A percentile compares a stretch with the other conserved stretches of the same genome.
These are phyloP conservation scores for Sugiyamaella japonica DNA, from an alignment of 1,139 yeast genomes.

Conservation along the genomic window DNA sequence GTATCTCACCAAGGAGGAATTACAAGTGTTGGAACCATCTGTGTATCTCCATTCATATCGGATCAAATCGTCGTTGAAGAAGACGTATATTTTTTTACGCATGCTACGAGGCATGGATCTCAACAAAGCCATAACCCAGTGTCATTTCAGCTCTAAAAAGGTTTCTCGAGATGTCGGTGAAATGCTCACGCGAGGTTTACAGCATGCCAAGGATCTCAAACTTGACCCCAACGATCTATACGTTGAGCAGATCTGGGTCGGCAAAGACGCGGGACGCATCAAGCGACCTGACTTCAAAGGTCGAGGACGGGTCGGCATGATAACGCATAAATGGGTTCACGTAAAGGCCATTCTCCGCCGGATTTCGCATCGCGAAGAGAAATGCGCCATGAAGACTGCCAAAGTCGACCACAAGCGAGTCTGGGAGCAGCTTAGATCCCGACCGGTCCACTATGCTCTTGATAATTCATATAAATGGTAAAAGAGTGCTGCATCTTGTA, in stretches of 20 bases:
- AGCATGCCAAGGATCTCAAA: slow-evolving; percentile 63
- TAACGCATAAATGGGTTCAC: slow-evolving; percentile 75
- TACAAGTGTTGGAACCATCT: slow-evolving; percentile 78
- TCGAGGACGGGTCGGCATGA: slow-evolving; percentile 84
- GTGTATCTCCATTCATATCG: slow-evolving; percentile 75
- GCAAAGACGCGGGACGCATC: slow-evolving; percentile 76
- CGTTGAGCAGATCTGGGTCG: slow-evolving; percentile 86
- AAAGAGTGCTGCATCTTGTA: slow-evolving; percentile 9
- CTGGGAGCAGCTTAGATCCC: slow-evolving; percentile 33
- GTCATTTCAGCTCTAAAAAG: slow-evolving; percentile 82
- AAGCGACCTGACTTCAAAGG: slow-evolving; percentile 84
- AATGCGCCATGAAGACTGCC: slow-evolving; percentile 45
- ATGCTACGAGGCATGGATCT: slow-evolving; percentile 70
- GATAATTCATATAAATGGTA: slow-evolving; percentile 40
- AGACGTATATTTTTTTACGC: slow-evolving; percentile 79
- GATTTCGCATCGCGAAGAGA: slow-evolving; percentile 55
- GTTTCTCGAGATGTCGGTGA: slow-evolving; percentile 79
- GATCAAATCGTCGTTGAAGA: slow-evolving; percentile 81
- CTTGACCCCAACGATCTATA: slow-evolving; percentile 63
- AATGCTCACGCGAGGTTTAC: slow-evolving; percentile 68
- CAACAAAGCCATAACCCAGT: slow-evolving; percentile 83
- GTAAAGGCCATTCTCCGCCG: slow-evolving; percentile 75
- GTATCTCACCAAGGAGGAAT: slow-evolving; percentile 60
- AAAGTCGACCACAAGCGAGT: slow-evolving; percentile 45
- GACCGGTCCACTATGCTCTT: slow-evolving; percentile 32